A percentile compares a stretch with the other conserved stretches of the same genome.
These are phyloP conservation scores for Nannochloropsis salina DNA, from an alignment of 108 stramenopile genomes.

Conservation along the genomic window DNA sequence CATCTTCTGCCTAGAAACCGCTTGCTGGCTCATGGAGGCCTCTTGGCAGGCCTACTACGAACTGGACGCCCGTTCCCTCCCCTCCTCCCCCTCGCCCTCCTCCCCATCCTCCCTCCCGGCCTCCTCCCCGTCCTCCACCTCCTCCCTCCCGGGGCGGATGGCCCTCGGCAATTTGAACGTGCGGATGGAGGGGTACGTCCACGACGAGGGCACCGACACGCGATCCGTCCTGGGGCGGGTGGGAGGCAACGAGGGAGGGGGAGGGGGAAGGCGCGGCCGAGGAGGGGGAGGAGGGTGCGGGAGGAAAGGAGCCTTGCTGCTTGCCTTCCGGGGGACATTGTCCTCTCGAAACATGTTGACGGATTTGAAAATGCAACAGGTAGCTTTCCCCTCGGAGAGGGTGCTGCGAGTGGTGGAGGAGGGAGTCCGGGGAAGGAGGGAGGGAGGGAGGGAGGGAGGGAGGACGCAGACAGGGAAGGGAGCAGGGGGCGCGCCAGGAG, in stretches of 20 bases:
- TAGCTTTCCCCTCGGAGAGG: neutral
- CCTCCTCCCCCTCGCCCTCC: constrained; percentile 15
- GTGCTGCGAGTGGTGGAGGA: neutral
- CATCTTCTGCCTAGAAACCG: constrained; percentile 76
- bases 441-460: constrained; percentile 1
- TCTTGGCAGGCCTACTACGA: constrained; percentile 86
- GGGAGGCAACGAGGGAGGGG: constrained; percentile 50
- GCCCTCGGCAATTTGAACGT: constrained; percentile 65
- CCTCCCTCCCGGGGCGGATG: constrained; percentile 58
- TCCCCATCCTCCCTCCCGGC: neutral
- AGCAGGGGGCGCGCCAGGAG: no score
- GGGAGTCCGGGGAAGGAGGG: neutral
- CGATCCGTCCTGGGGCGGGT: constrained; percentile 66
- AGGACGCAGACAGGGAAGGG: neutral
- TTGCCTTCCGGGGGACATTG: constrained; percentile 82
- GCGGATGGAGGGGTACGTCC: constrained; percentile 62
- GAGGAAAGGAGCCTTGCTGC: constrained; percentile 72
- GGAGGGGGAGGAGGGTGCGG: constrained; percentile 26
- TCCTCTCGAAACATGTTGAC: constrained; percentile 65
- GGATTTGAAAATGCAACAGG: constrained; percentile 66
- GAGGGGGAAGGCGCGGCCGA: no score
- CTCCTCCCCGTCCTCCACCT: neutral
- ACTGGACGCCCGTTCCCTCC: no score
- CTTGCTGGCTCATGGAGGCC: constrained; percentile 73
- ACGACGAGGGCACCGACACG: constrained; percentile 66